Evolutionary conservation across 2,329 filamentous ascomycete genomes (phyloP).

Genomic region (Colletotrichum sp.): DNA sequence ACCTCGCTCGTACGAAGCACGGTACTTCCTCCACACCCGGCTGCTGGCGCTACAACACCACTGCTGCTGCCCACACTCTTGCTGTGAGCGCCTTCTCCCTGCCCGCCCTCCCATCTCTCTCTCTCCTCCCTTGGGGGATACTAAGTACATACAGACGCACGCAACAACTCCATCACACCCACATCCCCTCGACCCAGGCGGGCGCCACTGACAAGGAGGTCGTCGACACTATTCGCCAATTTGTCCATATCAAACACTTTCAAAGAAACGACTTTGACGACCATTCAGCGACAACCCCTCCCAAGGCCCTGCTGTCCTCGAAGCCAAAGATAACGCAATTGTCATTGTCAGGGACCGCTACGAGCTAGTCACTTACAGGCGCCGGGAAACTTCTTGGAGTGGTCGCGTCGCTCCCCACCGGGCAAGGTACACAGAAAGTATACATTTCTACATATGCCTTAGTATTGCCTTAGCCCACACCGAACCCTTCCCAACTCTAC

Average conservation of each 20-base stretch:
- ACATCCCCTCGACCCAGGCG: neutral
- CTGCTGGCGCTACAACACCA: neutral
- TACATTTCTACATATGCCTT: constrained; percentile 1
- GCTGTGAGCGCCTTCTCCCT: neutral
- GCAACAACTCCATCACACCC: neutral
- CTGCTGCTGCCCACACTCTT: neutral
- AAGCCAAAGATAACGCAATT: constrained; percentile 7
- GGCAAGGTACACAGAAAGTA: constrained; percentile 2
- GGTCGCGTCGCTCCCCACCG: constrained; percentile 5
- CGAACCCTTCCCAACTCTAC: constrained; percentile 25
- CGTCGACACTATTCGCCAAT: neutral
- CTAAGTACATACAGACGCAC: neutral
- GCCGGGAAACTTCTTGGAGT: constrained; percentile 6
- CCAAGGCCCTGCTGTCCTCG: neutral
- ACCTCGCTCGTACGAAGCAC: neutral
- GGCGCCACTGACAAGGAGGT: neutral
- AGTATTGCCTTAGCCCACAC: constrained; percentile 6
- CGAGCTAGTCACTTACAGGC: constrained; percentile 3
- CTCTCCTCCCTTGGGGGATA: neutral
- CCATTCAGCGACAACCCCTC: neutral
- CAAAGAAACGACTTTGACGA: neutral
- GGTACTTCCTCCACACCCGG: neutral
- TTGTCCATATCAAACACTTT: neutral
- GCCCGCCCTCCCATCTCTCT: neutral
- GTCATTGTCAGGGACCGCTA: neutral